Evolutionary conservation across 106 monocot genomes (phyloP), one percentile per base, ranked within the genome.

Genomic region (Hemerocallis citrina): DNA sequence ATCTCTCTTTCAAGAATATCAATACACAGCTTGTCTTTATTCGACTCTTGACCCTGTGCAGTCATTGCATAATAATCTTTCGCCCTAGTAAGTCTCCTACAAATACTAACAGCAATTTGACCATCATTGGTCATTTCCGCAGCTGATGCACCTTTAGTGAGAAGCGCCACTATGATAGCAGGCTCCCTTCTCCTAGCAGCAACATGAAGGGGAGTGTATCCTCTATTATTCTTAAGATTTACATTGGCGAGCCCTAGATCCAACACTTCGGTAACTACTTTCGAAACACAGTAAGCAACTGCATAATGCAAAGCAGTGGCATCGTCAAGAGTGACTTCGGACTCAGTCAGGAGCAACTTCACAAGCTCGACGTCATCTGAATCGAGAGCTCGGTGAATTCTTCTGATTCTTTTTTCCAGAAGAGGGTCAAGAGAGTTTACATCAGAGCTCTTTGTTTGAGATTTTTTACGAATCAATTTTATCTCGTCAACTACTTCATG

Each of bases 291-390:
- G 25, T 90, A 96, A 24, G 90, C 77, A 61, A 64, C 78, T 9
- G 95, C 84, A 67, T 96, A 87, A 46, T 96, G 95, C 20, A 96
- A 68, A 31, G 86, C 95, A 64, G 73, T 66, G 27, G 86, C 90
- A 62, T 86, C 75, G 62, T 96, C 95, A 13, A 96, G 63, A 5
- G 81, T 84, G 43, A 87, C 62, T 7, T 74, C 35, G 4, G 95
- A 90, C 74, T 96, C 95, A 19, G 47, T 68, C 37, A 96, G 72
- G 23, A 96, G 90, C 70, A 96, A 66, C 62, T 83, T 90, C 36
- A 96, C 90, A 58, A 96, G 86, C 61, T 90, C 86, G 42, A 96
- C 81, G 72, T 96, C 95, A 70, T 96, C 95, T 52, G 74, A 84
- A 66, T 96, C 95, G 7, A 96, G 68, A 5, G 95, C 95, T 63